Evolutionary conservation across 31 red algal genomes (phyloP).

Genomic region (Bonnemaisonia californica): DNA sequence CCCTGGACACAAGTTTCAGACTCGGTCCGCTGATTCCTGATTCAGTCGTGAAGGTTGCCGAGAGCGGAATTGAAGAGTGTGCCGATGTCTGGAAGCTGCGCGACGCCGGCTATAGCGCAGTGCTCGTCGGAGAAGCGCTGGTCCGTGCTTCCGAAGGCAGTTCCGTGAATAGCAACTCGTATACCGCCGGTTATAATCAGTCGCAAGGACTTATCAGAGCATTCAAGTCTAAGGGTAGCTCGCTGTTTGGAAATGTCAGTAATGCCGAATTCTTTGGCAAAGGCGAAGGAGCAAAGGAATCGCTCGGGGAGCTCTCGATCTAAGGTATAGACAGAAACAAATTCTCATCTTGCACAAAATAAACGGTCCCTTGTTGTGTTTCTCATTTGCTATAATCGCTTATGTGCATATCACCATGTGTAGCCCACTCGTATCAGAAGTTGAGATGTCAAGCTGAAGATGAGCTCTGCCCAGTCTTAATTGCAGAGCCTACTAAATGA

Average conservation of each 20-base stretch:
- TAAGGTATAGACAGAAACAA: not conserved
- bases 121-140: slow-evolving; percentile 91
- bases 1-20: slow-evolving; percentile 51
- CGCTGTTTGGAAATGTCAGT: slow-evolving; percentile 71
- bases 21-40: slow-evolving; percentile 79
- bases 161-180: slow-evolving; percentile 42
- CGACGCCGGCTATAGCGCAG: slow-evolving; percentile 88
- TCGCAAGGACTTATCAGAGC: slow-evolving; percentile 79
- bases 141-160: slow-evolving; percentile 69
- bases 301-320: slow-evolving; percentile 63
- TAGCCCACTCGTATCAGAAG: too few species aligned
- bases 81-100: slow-evolving; percentile 85
- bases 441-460: slow-evolving; percentile 29
- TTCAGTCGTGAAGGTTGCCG: slow-evolving; percentile 79
- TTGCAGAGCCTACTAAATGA: slow-evolving; percentile 46
- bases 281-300: slow-evolving; percentile 95
- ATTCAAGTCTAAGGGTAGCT: slow-evolving; percentile 85
- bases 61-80: slow-evolving; percentile 84
- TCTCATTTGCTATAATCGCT: not conserved
- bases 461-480: slow-evolving; percentile 54
- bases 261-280: slow-evolving; percentile 80
- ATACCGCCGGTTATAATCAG: slow-evolving; percentile 81
- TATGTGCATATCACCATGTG: not conserved
- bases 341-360: not conserved
- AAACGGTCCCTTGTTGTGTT: not conserved